A percentile compares a stretch with the other conserved stretches of the same genome.
Evolutionary conservation across 192 early-diverging fungal species (phyloP).

Genomic region (Gonapodya prolifera): DNA sequence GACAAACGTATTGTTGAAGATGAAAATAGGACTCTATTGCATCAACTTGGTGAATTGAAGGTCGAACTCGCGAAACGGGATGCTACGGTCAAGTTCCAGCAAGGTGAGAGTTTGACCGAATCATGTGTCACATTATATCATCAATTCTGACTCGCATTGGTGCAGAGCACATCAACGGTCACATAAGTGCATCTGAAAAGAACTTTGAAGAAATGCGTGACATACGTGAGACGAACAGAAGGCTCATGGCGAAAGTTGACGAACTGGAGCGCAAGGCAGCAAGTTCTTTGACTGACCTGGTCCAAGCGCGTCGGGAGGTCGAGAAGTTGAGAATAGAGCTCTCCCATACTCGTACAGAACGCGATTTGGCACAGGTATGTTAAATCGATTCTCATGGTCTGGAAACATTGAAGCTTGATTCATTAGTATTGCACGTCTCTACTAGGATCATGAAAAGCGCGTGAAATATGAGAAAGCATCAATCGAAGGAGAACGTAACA

Average conservation of each 20-base stretch:
- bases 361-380: background rate
- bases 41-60: background rate
- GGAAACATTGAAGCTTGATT: background rate
- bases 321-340: background rate
- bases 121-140: background rate
- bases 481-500: background rate
- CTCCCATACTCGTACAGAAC: background rate
- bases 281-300: background rate
- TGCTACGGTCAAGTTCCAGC: background rate
- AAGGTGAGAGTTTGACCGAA: background rate
- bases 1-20: background rate
- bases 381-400: background rate
- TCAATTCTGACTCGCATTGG: too few relatives aligned
- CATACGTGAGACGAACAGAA: background rate
- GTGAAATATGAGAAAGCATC: background rate
- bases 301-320: background rate
- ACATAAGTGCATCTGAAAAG: background rate
- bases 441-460: background rate
- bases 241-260: background rate
- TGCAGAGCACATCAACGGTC: background rate
- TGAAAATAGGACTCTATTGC: background rate
- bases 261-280: background rate
- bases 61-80: background rate
- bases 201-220: background rate
- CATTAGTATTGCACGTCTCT: too few relatives aligned